phyloP scores from a whole-genome alignment of 495 filamentous ascomycete genomes.

The Penicillium daleae region DNA sequence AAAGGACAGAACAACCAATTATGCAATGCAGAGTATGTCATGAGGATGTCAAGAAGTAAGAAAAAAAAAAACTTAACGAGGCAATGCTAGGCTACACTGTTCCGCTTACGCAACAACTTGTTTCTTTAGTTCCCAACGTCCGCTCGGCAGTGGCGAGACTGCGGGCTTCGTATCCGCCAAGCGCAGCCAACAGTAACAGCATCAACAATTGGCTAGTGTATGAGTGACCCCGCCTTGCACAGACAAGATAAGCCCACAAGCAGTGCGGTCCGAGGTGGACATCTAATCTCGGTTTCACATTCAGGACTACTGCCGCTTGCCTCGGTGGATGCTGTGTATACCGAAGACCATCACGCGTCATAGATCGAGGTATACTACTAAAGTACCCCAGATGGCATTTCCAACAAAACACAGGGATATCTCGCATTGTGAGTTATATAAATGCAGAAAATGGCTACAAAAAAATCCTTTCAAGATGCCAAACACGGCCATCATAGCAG shows the following conservation, averaged over 20 bases:
- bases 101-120: slow-evolving; percentile 8
- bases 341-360: background rate
- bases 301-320: slow-evolving; percentile 2
- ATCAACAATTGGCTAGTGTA: slow-evolving; percentile 12
- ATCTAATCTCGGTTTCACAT: slow-evolving; percentile 8
- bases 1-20: background rate
- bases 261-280: background rate
- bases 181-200: background rate
- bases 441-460: slow-evolving; percentile 24
- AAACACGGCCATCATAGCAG: slow-evolving; percentile 10
- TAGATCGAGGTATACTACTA: background rate
- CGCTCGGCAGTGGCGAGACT: slow-evolving; percentile 21
- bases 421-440: slow-evolving; percentile 28
- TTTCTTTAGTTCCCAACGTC: slow-evolving; percentile 1
- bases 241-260: background rate
- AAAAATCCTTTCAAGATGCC: slow-evolving; percentile 5
- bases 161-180: slow-evolving; percentile 11
- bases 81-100: slow-evolving; percentile 29
- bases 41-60: slow-evolving; percentile 4
- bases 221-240: slow-evolving; percentile 4
- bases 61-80: slow-evolving; percentile 5
- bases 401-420: slow-evolving; percentile 28
- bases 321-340: background rate
- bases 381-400: too few relatives aligned
- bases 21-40: background rate